These are phyloP conservation scores for Tolypocladium ovalisporum DNA, from an alignment of 2,329 filamentous ascomycete species.

Conservation along the genomic window DNA sequence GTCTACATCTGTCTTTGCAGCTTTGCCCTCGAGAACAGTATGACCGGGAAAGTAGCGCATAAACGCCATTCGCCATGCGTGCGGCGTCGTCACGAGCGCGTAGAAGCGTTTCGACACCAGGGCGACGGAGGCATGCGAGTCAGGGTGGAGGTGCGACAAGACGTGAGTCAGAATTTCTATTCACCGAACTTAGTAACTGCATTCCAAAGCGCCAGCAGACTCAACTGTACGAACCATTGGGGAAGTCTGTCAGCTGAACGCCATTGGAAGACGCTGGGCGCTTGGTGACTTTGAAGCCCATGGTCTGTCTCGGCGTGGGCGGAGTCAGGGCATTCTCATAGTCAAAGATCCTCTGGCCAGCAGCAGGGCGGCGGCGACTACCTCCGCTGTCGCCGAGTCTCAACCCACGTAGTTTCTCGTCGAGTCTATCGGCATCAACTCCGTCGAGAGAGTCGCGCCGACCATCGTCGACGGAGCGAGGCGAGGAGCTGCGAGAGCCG, in stretches of 20 bases:
- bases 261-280: conserved; percentile 28
- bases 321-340: conserved; percentile 49
- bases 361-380: conserved; percentile 17
- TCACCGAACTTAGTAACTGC: neutral
- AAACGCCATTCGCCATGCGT: conserved; percentile 91
- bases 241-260: conserved; percentile 47
- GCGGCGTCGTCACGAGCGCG: conserved; percentile 74
- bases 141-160: conserved; percentile 77
- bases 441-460: conserved; percentile 16
- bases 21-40: conserved; percentile 23
- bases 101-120: conserved; percentile 85
- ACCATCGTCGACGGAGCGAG: conserved; percentile 19
- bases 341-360: conserved; percentile 45
- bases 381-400: conserved; percentile 23
- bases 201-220: neutral
- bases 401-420: conserved; percentile 42
- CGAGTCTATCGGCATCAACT: conserved; percentile 32
- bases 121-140: conserved; percentile 71
- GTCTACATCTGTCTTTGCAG: conserved; percentile 21
- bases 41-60: conserved; percentile 80
- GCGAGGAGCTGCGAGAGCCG: conserved; percentile 24
- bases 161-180: conserved; percentile 87
- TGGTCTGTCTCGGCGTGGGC: conserved; percentile 32
- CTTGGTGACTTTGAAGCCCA: conserved; percentile 46
- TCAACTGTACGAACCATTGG: conserved; percentile 57